Evolutionary conservation across 805 yeast species (phyloP).

Genomic region (Candida pseudoglaebosa): DNA sequence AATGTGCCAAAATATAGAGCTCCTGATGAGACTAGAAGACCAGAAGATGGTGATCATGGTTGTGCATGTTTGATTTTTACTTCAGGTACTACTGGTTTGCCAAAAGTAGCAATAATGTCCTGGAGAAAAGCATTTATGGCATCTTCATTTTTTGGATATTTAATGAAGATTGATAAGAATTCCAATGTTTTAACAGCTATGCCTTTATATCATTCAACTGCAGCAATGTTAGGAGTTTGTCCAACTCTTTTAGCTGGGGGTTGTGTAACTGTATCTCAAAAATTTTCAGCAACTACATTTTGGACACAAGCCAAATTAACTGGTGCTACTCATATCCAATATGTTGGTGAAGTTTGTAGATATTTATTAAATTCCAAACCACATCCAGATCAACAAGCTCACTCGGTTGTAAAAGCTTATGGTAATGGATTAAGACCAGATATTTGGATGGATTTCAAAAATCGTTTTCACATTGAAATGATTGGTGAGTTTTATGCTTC

Average conservation of each 20-base stretch:
- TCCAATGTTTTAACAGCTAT: slow-evolving; percentile 79
- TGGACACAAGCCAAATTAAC: slow-evolving; percentile 83
- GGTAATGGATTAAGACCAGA: slow-evolving; percentile 92
- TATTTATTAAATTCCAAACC: slow-evolving; percentile 65
- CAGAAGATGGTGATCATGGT: slow-evolving; percentile 51
- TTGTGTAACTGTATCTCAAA: slow-evolving; percentile 70
- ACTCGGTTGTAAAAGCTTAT: slow-evolving; percentile 64
- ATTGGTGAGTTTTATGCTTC: slow-evolving; percentile 93
- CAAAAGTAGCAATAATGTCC: slow-evolving; percentile 89
- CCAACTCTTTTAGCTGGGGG: slow-evolving; percentile 67
- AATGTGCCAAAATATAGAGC: slow-evolving; percentile 51
- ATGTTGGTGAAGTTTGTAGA: slow-evolving; percentile 93
- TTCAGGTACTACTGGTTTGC: slow-evolving; percentile 92
- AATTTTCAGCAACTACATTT: slow-evolving; percentile 77
- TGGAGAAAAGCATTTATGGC: slow-evolving; percentile 85
- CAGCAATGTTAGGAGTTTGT: slow-evolving; percentile 79
- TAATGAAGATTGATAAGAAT: slow-evolving; percentile 51
- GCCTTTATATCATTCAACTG: slow-evolving; percentile 96
- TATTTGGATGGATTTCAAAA: slow-evolving; percentile 79
- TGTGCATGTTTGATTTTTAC: slow-evolving; percentile 79
- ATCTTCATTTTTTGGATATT: slow-evolving; percentile 61
- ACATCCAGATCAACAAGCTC: slow-evolving; percentile 63
- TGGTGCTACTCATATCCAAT: slow-evolving; percentile 78
- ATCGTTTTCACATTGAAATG: slow-evolving; percentile 66
- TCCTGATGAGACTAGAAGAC: slow-evolving; percentile 54